phyloP scores from a whole-genome alignment of 1,139 yeast species.

The Lipomyces yarrowii region DNA sequence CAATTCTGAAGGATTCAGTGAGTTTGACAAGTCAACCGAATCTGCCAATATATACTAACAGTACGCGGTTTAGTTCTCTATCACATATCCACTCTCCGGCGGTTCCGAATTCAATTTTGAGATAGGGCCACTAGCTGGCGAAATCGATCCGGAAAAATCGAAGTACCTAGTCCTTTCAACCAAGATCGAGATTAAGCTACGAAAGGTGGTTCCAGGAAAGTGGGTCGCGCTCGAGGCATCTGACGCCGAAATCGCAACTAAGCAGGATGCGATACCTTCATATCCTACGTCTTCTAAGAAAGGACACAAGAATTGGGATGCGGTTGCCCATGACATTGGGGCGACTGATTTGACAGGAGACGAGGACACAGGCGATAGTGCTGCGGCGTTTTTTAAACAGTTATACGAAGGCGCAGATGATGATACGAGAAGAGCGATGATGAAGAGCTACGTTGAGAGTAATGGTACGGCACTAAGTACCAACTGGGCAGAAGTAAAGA shows the following conservation, averaged over 20 bases:
- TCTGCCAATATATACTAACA: neutral
- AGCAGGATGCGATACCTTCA: conserved; percentile 35
- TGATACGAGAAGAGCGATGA: conserved; percentile 91
- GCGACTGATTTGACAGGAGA: conserved; percentile 48
- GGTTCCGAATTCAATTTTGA: conserved; percentile 54
- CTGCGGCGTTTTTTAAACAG: conserved; percentile 72
- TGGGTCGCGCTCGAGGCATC: conserved; percentile 47
- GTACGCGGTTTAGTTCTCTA: conserved; percentile 32
- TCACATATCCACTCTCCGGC: conserved; percentile 52
- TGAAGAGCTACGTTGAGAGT: conserved; percentile 92
- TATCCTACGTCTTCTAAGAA: conserved; percentile 68
- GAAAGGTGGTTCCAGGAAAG: conserved; percentile 44
- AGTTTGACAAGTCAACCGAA: conserved; percentile 18
- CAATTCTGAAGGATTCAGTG: conserved; percentile 45
- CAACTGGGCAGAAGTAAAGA: conserved; percentile 87
- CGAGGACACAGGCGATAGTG: conserved; percentile 47
- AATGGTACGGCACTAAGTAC: conserved; percentile 94
- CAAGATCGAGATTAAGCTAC: conserved; percentile 67
- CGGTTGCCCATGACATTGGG: conserved; percentile 57
- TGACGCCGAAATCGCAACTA: conserved; percentile 38
- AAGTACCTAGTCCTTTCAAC: conserved; percentile 62
- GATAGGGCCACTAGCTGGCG: conserved; percentile 55
- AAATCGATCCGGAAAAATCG: conserved; percentile 53
- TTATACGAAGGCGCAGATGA: conserved; percentile 82
- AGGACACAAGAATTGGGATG: conserved; percentile 69